Conservation (phyloP, 257 asterid species). For the Capsicum rhomboideum region DNA sequence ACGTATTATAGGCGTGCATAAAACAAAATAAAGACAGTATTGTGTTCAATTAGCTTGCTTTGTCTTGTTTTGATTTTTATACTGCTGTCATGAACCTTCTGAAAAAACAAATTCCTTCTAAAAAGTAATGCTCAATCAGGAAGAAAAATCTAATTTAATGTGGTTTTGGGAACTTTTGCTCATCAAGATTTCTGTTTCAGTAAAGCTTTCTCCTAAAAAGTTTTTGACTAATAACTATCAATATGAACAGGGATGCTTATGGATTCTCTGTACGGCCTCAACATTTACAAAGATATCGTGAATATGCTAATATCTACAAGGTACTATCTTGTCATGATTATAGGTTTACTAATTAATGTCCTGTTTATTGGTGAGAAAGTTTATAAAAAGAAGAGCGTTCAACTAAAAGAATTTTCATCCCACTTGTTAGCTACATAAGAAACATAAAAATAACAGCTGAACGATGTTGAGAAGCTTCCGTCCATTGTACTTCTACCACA, state of each 20-base stretch:
- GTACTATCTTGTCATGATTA: slow-evolving; percentile 17
- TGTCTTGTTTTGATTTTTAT: not conserved
- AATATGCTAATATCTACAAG: slow-evolving; percentile 86
- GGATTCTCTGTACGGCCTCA: slow-evolving; percentile 97
- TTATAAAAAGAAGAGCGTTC: not conserved
- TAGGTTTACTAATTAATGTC: not conserved
- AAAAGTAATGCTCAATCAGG: not conserved
- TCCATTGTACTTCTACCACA: not conserved
- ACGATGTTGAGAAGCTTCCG: not conserved
- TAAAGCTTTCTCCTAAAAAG: not conserved
- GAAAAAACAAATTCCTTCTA: not conserved
- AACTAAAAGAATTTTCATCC: not conserved
- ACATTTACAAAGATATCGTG: slow-evolving; percentile 79
- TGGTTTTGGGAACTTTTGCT: not conserved
- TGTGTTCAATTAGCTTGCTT: not conserved
- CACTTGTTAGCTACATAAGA: not conserved
- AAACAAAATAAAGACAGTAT: not conserved
- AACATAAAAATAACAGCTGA: not conserved
- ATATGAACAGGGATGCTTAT: slow-evolving; percentile 72
- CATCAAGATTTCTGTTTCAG: not conserved
- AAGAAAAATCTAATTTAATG: not conserved
- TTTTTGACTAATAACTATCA: slow-evolving; percentile 5
- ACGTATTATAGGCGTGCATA: not conserved
- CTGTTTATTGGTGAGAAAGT: not conserved
- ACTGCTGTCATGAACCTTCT: not conserved